These are phyloP conservation scores for Lasiosphaeria miniovina DNA, from an alignment of 495 filamentous ascomycete species.

Conservation along the genomic window DNA sequence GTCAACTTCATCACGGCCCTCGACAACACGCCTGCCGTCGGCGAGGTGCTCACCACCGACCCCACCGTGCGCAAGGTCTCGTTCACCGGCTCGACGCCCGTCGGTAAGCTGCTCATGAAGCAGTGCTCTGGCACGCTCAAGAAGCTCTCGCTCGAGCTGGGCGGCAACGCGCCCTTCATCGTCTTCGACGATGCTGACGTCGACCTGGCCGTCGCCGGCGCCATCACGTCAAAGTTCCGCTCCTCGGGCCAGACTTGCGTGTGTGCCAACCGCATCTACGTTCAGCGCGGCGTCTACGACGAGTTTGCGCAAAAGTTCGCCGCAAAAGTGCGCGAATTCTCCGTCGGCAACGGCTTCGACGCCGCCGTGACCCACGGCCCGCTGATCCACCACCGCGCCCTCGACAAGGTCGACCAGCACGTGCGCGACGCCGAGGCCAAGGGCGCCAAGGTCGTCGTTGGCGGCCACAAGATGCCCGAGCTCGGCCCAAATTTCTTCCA, in stretches of 20 bases:
- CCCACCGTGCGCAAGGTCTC: slow-evolving; percentile 77
- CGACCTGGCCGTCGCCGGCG: slow-evolving; percentile 70
- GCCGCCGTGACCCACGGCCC: slow-evolving; percentile 74
- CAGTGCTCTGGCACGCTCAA: slow-evolving; percentile 79
- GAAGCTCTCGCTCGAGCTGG: slow-evolving; percentile 82
- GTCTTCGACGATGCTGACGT: slow-evolving; percentile 90
- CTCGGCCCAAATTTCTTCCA: slow-evolving; percentile 75
- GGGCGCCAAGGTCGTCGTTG: slow-evolving; percentile 67
- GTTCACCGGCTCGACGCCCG: slow-evolving; percentile 82
- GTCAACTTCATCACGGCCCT: slow-evolving; percentile 76
- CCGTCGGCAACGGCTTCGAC: slow-evolving; percentile 72
- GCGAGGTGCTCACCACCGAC: slow-evolving; percentile 67
- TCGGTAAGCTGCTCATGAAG: slow-evolving; percentile 86
- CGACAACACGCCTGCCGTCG: slow-evolving; percentile 69
- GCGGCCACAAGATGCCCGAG: slow-evolving; percentile 63
- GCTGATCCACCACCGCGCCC: slow-evolving; percentile 72
- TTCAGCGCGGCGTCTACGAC: slow-evolving; percentile 77
- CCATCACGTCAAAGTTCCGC: slow-evolving; percentile 78
- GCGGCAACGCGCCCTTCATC: slow-evolving; percentile 90
- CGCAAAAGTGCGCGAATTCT: slow-evolving; percentile 72
- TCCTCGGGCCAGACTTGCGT: slow-evolving; percentile 88
- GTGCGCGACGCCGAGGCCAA: slow-evolving; percentile 73
- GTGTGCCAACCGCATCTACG: slow-evolving; percentile 82
- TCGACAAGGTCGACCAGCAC: slow-evolving; percentile 73
- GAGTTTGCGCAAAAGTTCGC: slow-evolving; percentile 68